phyloP scores from a whole-genome alignment of 2,329 filamentous ascomycete species.

The Colletotrichum liaoningense region DNA sequence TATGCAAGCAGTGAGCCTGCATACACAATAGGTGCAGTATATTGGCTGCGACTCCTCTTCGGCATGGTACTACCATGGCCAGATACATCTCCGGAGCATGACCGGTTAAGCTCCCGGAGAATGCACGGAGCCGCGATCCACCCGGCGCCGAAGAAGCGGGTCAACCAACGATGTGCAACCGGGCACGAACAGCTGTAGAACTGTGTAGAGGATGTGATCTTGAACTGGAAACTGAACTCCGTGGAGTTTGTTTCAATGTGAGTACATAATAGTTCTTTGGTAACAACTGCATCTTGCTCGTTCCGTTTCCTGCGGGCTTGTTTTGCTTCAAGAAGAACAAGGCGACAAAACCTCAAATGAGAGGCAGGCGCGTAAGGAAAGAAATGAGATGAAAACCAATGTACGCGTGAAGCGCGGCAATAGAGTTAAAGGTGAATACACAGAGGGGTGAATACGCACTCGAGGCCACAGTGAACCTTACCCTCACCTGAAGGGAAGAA shows the following conservation, averaged over 20 bases:
- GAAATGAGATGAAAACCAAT: not conserved
- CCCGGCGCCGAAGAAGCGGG: not conserved
- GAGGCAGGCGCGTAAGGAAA: not conserved
- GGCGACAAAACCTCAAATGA: not conserved
- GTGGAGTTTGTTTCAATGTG: not conserved
- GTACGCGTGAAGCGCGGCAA: not conserved
- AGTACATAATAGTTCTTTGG: not conserved
- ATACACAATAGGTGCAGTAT: not conserved
- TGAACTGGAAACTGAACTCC: not conserved
- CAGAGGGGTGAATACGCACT: not conserved
- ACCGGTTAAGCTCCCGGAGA: not conserved
- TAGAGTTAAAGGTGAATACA: not conserved
- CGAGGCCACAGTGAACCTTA: not conserved
- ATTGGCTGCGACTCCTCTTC: not conserved
- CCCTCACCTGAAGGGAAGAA: not conserved
- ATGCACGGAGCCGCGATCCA: not conserved
- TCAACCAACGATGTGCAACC: not conserved
- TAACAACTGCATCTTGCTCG: not conserved
- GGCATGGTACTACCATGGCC: not conserved
- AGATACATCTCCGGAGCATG: not conserved
- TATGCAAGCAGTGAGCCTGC: not conserved
- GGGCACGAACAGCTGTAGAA: not conserved
- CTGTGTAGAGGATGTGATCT: not conserved
- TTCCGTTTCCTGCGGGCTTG: not conserved
- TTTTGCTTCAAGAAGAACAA: not conserved